Conservation (phyloP, 345 rosid species). For the Odontarrhena argentea region DNA sequence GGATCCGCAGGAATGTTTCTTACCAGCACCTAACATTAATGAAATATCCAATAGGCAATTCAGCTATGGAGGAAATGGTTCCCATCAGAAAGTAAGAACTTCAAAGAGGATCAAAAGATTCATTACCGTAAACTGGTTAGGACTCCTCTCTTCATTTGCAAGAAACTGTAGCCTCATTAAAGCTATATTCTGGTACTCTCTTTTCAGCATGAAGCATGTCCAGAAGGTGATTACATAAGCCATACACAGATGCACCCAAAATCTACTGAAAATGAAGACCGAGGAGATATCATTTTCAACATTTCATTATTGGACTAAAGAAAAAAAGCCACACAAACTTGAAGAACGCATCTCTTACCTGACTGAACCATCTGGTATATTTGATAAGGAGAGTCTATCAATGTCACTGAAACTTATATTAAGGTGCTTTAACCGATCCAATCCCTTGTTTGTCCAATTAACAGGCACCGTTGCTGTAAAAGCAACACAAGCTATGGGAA, state of each 20-base stretch:
- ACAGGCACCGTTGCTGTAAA: slow-evolving; percentile 78
- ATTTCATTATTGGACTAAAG: slow-evolving; percentile 4
- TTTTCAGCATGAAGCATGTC: slow-evolving; percentile 86
- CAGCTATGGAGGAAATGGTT: slow-evolving; percentile 4
- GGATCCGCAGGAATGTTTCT: slow-evolving; percentile 87
- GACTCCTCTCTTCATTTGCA: slow-evolving; percentile 76
- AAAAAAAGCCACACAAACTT: slow-evolving; percentile 15
- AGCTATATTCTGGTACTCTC: slow-evolving; percentile 78
- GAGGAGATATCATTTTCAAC: background rate
- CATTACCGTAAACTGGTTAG: slow-evolving; percentile 82
- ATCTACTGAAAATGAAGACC: slow-evolving; percentile 47
- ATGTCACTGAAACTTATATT: slow-evolving; percentile 58
- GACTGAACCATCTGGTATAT: slow-evolving; percentile 71
- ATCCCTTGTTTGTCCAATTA: slow-evolving; percentile 75
- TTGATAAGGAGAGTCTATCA: slow-evolving; percentile 87
- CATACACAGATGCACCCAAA: slow-evolving; percentile 91
- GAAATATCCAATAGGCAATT: background rate
- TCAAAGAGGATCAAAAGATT: slow-evolving; percentile 1
- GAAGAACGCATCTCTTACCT: slow-evolving; percentile 49
- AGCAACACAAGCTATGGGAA: slow-evolving; percentile 74
- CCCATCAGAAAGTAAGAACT: background rate
- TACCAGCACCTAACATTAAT: slow-evolving; percentile 66
- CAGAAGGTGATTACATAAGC: slow-evolving; percentile 88
- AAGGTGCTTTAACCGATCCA: slow-evolving; percentile 45
- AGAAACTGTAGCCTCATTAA: slow-evolving; percentile 88